Evolutionary conservation across 1,139 yeast species (phyloP).

Genomic region (Taiozyma onychis): DNA sequence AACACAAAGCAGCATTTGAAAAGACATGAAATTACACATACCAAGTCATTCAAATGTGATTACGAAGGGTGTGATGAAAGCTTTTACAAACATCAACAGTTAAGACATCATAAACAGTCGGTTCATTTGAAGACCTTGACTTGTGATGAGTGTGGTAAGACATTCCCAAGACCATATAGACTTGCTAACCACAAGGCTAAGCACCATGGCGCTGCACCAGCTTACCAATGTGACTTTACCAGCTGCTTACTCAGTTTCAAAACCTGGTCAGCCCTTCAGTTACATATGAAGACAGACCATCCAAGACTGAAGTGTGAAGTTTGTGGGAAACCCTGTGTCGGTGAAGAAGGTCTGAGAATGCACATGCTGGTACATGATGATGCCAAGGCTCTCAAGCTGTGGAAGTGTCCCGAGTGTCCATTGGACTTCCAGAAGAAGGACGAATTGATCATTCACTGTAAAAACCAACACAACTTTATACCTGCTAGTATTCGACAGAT

Average conservation of each 20-base stretch:
- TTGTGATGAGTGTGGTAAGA: constrained; percentile 55
- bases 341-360: constrained; percentile 59
- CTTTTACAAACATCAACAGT: constrained; percentile 74
- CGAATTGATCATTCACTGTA: constrained; percentile 39
- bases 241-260: constrained; percentile 58
- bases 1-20: constrained; percentile 76
- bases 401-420: constrained; percentile 57
- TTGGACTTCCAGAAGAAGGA: constrained; percentile 37
- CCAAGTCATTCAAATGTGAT: constrained; percentile 60
- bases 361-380: constrained; percentile 66
- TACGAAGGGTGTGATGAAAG: constrained; percentile 57
- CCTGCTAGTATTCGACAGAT: constrained; percentile 12
- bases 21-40: constrained; percentile 77
- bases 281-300: constrained; percentile 68
- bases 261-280: constrained; percentile 73
- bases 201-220: constrained; percentile 50
- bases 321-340: constrained; percentile 75
- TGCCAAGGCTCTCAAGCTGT: constrained; percentile 38
- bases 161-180: constrained; percentile 55
- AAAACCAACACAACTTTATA: constrained; percentile 29
- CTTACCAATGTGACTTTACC: constrained; percentile 56
- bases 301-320: constrained; percentile 60
- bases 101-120: constrained; percentile 64
- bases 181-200: constrained; percentile 56
- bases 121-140: constrained; percentile 49